These are phyloP conservation scores for Russula sp. DNA, from an alignment of 768 basidiomycete species.

Conservation along the genomic window DNA sequence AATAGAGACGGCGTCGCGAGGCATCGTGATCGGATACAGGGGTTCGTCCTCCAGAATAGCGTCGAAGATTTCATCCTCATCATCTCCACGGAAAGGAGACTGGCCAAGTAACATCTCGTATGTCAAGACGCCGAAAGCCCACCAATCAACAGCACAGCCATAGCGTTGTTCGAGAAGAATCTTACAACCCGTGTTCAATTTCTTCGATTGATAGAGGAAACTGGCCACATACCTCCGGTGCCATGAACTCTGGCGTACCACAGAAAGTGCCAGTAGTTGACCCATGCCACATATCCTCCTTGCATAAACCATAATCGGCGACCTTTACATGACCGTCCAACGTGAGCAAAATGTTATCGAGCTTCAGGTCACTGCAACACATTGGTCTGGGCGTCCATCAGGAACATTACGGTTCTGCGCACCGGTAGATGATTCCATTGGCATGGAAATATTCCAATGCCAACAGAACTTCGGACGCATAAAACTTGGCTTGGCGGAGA, in stretches of 20 bases:
- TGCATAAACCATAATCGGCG: slow-evolving; percentile 98
- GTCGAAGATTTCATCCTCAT: slow-evolving; percentile 99
- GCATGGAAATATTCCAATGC: slow-evolving; percentile 98
- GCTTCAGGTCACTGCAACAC: slow-evolving; percentile 80
- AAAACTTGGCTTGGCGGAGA: slow-evolving; percentile 97
- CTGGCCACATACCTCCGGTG: slow-evolving; percentile 78
- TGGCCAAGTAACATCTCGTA: slow-evolving; percentile 99
- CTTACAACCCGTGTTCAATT: slow-evolving; percentile 42
- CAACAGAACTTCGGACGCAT: slow-evolving; percentile 93
- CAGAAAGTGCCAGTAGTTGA: slow-evolving; percentile 98
- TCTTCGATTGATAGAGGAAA: background rate
- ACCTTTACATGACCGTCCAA: slow-evolving; percentile 98
- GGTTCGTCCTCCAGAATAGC: slow-evolving; percentile 98
- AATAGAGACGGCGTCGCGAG: slow-evolving; percentile 92
- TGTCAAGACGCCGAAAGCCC: slow-evolving; percentile 98
- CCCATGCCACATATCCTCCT: slow-evolving; percentile 98
- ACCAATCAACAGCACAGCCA: slow-evolving; percentile 98
- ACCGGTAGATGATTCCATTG: slow-evolving; percentile 99
- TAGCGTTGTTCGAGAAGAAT: slow-evolving; percentile 99
- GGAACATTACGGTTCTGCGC: slow-evolving; percentile 32
- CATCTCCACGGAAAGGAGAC: slow-evolving; percentile 98
- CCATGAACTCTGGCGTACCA: slow-evolving; percentile 99
- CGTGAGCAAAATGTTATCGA: slow-evolving; percentile 96
- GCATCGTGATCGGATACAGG: slow-evolving; percentile 99
- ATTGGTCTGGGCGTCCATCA: background rate